phyloP scores from a whole-genome alignment of 2,329 filamentous ascomycete genomes.

The Madurella mycetomatis region DNA sequence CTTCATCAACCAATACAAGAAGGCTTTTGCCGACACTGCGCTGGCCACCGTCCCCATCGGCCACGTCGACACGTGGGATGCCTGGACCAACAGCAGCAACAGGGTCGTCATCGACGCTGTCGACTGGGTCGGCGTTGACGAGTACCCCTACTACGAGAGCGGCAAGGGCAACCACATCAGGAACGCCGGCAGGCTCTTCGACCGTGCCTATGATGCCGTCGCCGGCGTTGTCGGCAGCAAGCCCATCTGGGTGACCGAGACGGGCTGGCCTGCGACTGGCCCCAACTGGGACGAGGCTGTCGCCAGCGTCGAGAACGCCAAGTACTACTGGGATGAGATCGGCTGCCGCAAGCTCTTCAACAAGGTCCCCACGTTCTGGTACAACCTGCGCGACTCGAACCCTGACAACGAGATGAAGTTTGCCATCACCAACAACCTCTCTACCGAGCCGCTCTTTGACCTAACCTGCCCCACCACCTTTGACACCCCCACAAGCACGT shows the following conservation, averaged over 20 bases:
- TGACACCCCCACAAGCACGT: constrained; percentile 30
- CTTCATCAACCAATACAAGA: constrained; percentile 63
- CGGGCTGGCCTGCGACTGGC: constrained; percentile 59
- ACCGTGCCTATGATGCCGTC: constrained; percentile 43
- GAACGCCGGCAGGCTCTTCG: constrained; percentile 52
- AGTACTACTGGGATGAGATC: constrained; percentile 59
- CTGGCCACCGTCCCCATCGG: constrained; percentile 51
- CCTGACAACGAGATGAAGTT: constrained; percentile 56
- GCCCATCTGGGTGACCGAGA: constrained; percentile 60
- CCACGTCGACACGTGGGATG: constrained; percentile 66
- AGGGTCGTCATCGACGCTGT: constrained; percentile 55
- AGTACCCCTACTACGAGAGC: constrained; percentile 63
- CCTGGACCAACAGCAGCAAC: constrained; percentile 57
- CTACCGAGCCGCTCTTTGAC: constrained; percentile 48
- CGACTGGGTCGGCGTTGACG: constrained; percentile 62
- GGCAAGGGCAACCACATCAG: constrained; percentile 52
- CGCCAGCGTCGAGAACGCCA: constrained; percentile 53
- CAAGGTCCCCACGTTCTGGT: constrained; percentile 57
- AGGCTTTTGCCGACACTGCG: constrained; percentile 46
- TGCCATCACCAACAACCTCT: constrained; percentile 50
- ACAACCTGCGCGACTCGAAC: constrained; percentile 58
- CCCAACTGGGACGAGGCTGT: constrained; percentile 50
- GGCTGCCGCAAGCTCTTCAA: constrained; percentile 57
- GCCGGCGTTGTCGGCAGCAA: constrained; percentile 45
- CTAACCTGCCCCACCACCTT: constrained; percentile 48